phyloP scores from a whole-genome alignment of 176 grass and related monocot genomes.

The Bonia amplexicaulis region DNA sequence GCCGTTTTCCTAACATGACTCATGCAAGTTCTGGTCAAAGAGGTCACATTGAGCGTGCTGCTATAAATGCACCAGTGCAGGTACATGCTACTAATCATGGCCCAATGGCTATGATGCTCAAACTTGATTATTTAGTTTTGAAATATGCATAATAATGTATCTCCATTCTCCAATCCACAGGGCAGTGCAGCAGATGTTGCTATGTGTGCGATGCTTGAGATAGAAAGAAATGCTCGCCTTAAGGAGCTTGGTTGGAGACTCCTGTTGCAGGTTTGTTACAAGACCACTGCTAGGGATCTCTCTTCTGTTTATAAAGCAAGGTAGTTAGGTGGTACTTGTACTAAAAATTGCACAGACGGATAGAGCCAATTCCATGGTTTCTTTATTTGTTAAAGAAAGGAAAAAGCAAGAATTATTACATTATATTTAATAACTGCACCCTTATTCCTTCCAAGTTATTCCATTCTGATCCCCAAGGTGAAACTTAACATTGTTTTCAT shows the following conservation, averaged over 20 bases:
- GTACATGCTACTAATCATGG: constrained; percentile 45
- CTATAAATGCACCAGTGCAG: constrained; percentile 96
- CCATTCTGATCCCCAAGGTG: neutral
- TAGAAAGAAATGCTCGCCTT: constrained; percentile 64
- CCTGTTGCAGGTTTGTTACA: constrained; percentile 63
- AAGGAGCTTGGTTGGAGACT: constrained; percentile 96
- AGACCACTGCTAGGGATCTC: neutral
- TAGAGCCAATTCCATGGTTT: neutral
- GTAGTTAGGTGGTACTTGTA: constrained; percentile 2
- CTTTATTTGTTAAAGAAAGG: neutral
- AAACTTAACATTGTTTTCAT: neutral
- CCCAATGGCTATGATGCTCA: neutral
- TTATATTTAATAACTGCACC: neutral
- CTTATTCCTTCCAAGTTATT: neutral
- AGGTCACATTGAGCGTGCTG: constrained; percentile 76
- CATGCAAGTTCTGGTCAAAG: constrained; percentile 39
- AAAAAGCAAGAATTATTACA: neutral
- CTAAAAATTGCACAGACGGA: neutral
- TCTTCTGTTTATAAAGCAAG: neutral
- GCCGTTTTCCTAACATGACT: constrained; percentile 61
- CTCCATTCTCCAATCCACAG: constrained; percentile 47
- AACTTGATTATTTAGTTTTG: neutral
- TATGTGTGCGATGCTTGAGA: constrained; percentile 98
- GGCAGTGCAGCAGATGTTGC: constrained; percentile 94
- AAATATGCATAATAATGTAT: neutral